Base-by-base conservation (phyloP, 2,329 filamentous ascomycete species). In the Cladosporium halotolerans region DNA sequence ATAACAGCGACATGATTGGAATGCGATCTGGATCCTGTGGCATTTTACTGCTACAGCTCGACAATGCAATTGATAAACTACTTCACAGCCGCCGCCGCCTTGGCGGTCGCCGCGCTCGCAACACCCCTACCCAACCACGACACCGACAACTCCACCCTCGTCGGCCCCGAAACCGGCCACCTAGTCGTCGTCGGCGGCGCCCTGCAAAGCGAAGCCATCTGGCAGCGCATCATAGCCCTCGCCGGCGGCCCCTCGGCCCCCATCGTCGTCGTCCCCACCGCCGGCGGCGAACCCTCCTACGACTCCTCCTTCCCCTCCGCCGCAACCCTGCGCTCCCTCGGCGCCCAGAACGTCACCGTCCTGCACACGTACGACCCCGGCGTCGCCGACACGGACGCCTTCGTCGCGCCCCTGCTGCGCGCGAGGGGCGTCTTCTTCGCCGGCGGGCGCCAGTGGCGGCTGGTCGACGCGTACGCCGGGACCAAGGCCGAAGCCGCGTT, bases 401-500 rank as follows among this genome's bases (percentile, higher is more conserved):
- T 60, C 19, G 46, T 60, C 18, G 60, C 58, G 8, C 58, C 60
- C 1, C 31, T 60, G 13, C 41, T 45, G 33, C 46, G 55, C 9
- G 60, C 60, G 1, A 51, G 44, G 16, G 60, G 57, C 9, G 55
- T 62, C 42, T 62, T 58, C 46, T 62, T 62, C 45, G 58, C 58
- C 44, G 60, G 60, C 10, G 60, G 60, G 11, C 38, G 58, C n/a
- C 60, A 62, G 52, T 62, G 60, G 60, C 54, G 60, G 4, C 53
- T 62, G 11, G 58, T 60, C 9, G 60, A 62, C 31, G 60, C 54
- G 5, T 62, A 62, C 19, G 58, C 58, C 4, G 60, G 58, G 10
- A 62, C 60, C 13, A 55, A 57, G 38, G 38, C 54, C 4, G 60
- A 60, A 40, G 40, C 23, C 3, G 60, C 57, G 2, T 60, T 60